phyloP scores from a whole-genome alignment of 164 flowering plant species.

The Vitis labrusca region DNA sequence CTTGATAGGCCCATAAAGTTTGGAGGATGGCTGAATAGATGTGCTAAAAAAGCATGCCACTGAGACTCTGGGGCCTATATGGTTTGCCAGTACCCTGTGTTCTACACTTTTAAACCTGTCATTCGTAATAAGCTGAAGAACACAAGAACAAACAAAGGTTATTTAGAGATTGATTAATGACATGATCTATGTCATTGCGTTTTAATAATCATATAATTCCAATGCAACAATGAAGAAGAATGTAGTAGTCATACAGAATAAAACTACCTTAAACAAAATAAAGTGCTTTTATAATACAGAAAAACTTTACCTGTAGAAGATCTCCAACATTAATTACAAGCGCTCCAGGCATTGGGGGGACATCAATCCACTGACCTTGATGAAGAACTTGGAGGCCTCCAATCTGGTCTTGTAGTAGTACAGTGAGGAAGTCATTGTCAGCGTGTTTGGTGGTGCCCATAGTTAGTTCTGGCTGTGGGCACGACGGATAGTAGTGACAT shows the following conservation, averaged over 20 bases:
- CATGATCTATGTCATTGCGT: neutral
- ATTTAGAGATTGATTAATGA: neutral
- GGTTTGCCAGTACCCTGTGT: conserved; percentile 26
- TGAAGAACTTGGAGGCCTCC: conserved; percentile 30
- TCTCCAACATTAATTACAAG: conserved; percentile 22
- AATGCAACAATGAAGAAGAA: too few species aligned
- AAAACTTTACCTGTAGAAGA: conserved; percentile 16
- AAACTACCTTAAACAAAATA: neutral
- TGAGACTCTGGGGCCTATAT: conserved; percentile 26
- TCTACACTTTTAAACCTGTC: conserved; percentile 27
- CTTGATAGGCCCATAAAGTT: conserved; percentile 26
- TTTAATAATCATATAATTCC: too few species aligned
- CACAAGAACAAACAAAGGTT: neutral
- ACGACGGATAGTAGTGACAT: conserved; percentile 25
- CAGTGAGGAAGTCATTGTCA: conserved; percentile 18
- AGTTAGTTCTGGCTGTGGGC: conserved; percentile 28
- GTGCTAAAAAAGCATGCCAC: conserved; percentile 25
- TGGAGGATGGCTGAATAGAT: neutral
- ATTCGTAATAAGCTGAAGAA: conserved; percentile 19
- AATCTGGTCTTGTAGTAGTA: conserved; percentile 21
- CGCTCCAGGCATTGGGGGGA: conserved; percentile 12
- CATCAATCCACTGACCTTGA: conserved; percentile 17
- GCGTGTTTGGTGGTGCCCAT: conserved; percentile 19
- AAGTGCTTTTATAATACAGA: neutral
- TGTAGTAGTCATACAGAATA: too few species aligned